Evolutionary conservation across 768 basidiomycete species (phyloP).

Genomic region (Nidularia sp.): DNA sequence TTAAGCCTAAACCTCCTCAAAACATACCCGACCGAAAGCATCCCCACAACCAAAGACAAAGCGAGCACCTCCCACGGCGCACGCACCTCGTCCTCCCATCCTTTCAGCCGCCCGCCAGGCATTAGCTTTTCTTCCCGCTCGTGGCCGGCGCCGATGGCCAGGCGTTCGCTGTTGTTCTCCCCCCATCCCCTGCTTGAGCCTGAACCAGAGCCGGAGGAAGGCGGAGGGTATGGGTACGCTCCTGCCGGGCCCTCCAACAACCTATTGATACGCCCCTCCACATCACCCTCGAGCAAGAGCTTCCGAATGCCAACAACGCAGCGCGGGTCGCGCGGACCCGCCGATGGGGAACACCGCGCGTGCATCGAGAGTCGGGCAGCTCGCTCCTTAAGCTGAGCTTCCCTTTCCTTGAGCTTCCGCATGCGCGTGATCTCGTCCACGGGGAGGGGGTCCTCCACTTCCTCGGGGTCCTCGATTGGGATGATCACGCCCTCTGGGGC

Average conservation of each 20-base stretch:
- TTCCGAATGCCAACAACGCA: slow-evolving; percentile 62
- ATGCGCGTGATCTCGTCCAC: slow-evolving; percentile 9
- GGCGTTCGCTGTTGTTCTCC: too few relatives aligned
- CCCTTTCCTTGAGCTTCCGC: slow-evolving; percentile 3
- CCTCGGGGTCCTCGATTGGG: slow-evolving; percentile 11
- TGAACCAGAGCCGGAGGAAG: too few relatives aligned
- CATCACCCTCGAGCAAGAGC: slow-evolving; percentile 46
- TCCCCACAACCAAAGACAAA: too few relatives aligned
- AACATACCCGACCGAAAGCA: too few relatives aligned
- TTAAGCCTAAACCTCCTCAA: too few relatives aligned
- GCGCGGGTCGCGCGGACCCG: slow-evolving; percentile 31
- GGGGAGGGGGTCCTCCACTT: slow-evolving; percentile 5
- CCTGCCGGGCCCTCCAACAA: slow-evolving; percentile 52
- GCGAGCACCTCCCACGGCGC: too few relatives aligned
- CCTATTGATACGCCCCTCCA: slow-evolving; percentile 39
- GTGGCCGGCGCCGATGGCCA: background rate
- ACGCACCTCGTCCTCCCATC: too few relatives aligned
- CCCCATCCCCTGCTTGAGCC: too few relatives aligned
- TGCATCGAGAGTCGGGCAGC: background rate
- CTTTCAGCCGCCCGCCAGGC: too few relatives aligned
- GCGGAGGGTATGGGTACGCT: background rate
- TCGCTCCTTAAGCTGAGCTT: background rate
- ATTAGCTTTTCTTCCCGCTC: too few relatives aligned
- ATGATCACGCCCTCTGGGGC: slow-evolving; percentile 4
- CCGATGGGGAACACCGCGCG: slow-evolving; percentile 3